Evolutionary conservation across 192 early-diverging fungal species (phyloP).

Genomic region (Coemansia javaensis): DNA sequence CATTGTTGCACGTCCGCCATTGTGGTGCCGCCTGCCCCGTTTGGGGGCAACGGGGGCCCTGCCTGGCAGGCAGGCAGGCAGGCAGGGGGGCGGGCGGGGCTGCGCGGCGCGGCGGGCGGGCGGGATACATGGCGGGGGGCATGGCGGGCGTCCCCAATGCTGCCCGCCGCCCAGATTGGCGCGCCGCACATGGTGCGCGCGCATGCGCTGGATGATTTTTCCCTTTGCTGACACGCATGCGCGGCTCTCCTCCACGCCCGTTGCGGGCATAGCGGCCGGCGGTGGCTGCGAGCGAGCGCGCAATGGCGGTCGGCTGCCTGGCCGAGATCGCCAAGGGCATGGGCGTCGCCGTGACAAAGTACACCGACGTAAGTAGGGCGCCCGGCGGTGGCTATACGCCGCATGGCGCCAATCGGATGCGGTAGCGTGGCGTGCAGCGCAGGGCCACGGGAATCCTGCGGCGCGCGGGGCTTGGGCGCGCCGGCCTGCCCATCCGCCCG

Average conservation of each 20-base stretch:
- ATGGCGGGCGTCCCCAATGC: too few species aligned
- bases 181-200: too few species aligned
- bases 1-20: too few species aligned
- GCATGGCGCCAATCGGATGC: constrained; percentile 5
- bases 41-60: too few species aligned
- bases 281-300: constrained; percentile 69
- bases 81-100: too few species aligned
- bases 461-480: neutral
- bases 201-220: neutral
- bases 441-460: neutral
- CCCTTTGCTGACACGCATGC: neutral
- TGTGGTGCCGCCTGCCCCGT: too few species aligned
- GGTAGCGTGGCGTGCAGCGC: neutral
- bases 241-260: neutral
- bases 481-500: too few species aligned
- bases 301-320: constrained; percentile 85
- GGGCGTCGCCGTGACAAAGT: constrained; percentile 45
- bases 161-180: too few species aligned
- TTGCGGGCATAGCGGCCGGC: constrained; percentile 52
- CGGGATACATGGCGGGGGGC: too few species aligned
- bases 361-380: constrained; percentile 42
- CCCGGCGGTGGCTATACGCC: neutral
- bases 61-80: too few species aligned
- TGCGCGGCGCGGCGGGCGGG: too few species aligned
- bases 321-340: constrained; percentile 70